Conservation (phyloP, 345 rosid species). For the Populus tremula region DNA sequence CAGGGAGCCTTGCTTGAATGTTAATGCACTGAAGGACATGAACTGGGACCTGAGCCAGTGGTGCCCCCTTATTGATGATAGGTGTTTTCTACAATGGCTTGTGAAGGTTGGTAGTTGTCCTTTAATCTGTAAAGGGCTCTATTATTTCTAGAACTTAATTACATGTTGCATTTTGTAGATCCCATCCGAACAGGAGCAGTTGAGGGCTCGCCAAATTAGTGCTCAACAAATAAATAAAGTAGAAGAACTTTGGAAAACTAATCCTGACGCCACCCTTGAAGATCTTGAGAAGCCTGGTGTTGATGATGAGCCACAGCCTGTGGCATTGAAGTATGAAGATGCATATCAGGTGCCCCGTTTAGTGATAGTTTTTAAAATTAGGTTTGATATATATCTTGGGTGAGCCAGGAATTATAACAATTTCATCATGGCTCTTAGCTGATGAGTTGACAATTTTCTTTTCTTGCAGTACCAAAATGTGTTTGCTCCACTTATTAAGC, state of each 20-base stretch:
- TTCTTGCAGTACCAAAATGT: conserved; percentile 96
- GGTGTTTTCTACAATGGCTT: conserved; percentile 98
- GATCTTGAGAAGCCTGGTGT: conserved; percentile 99
- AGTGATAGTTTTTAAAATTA: conserved; percentile 8
- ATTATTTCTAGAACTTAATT: conserved; percentile 16
- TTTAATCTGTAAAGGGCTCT: neutral
- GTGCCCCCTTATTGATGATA: conserved; percentile 98
- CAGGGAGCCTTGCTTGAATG: conserved; percentile 96
- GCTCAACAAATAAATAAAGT: conserved; percentile 99
- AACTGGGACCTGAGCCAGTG: conserved; percentile 99
- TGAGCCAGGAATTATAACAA: neutral
- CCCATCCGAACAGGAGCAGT: conserved; percentile 98
- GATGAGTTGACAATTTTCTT: conserved; percentile 15
- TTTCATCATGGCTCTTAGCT: conserved; percentile 3
- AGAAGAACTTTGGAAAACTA: conserved; percentile 98
- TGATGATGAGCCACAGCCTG: conserved; percentile 98
- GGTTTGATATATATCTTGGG: neutral
- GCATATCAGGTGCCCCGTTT: conserved; percentile 78
- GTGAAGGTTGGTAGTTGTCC: conserved; percentile 65
- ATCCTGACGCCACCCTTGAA: conserved; percentile 96
- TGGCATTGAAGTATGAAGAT: conserved; percentile 93
- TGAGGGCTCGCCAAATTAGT: conserved; percentile 98
- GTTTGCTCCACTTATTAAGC: conserved; percentile 97
- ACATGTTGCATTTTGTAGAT: conserved; percentile 47
- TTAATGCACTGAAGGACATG: conserved; percentile 99